Evolutionary conservation across 495 filamentous ascomycete genomes (phyloP), one percentile per base, ranked within the genome.

Genomic region (Letharia lupina): DNA sequence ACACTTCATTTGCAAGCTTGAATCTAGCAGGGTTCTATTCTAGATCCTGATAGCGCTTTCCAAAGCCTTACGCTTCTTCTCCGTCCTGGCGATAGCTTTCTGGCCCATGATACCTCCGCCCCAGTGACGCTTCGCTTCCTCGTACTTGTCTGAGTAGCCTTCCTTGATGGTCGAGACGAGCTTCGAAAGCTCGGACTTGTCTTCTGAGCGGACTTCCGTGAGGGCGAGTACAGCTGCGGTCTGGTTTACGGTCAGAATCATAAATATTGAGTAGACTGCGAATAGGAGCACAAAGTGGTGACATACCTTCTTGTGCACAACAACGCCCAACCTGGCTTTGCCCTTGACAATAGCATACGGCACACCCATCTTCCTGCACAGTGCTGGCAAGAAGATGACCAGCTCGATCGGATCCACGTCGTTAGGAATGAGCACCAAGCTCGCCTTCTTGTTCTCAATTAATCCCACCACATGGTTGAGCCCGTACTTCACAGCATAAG

Each of bases 401-500:
- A 99, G 80, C 86, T 99, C 95, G 80, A 99, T 98, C 70, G 95
- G 95, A 85, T 99, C 95, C 75, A 99, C 95, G 78, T 99, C 95
- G 82, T 99, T 96, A 75, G 95, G 89, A 77, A 99, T 98, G 72
- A 99, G 84, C 76, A 99, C 95, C 70, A 99, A 84, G 64, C 89
- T 86, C 67, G 95, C 93, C 88, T 99, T 99, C 91, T 98, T 99
- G 85, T 97, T 98, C 89, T 99, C 95, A 77, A 99, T 93, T 70
- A 99, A 86, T 69, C 94, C 95, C 71, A 99, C 95, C 73, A 99
- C 94, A 84, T 99, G 95, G 87, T 99, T 99, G 73, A 99, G 87
- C 82, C 95, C 95, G 80, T 96, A 98, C 87, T 99, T 98, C 85
- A 93, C 94, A 74, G 89, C 83, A 81, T 96, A 98, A 73, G 94